A percentile compares a stretch with the other conserved stretches of the same genome.
Conservation (phyloP, 2,329 filamentous ascomycete genomes). For the Alternaria sp. region DNA sequence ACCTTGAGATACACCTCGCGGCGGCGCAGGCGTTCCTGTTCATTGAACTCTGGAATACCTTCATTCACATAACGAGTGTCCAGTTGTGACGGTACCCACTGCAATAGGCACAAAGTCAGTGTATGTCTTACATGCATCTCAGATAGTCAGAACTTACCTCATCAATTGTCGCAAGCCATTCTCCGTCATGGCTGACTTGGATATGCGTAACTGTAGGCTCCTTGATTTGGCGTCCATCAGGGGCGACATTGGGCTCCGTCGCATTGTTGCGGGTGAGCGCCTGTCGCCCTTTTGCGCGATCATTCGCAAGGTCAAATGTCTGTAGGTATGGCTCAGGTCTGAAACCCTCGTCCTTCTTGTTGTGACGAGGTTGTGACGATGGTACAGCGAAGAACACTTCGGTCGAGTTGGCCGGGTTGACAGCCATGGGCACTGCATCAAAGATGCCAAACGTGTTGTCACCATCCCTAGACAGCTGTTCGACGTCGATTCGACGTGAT, state of each 20-base stretch:
- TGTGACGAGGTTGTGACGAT: conserved; percentile 58
- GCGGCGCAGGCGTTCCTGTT: conserved; percentile 58
- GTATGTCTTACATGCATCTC: neutral
- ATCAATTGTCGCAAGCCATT: conserved; percentile 91
- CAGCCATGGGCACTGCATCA: conserved; percentile 46
- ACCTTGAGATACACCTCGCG: conserved; percentile 89
- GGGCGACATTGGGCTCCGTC: conserved; percentile 80
- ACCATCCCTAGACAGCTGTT: conserved; percentile 36
- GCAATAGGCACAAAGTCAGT: neutral
- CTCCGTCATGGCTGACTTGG: conserved; percentile 79
- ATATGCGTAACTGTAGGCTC: conserved; percentile 82
- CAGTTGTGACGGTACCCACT: conserved; percentile 76
- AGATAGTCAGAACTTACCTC: conserved; percentile 54
- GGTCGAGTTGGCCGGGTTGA: conserved; percentile 53
- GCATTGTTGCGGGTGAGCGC: conserved; percentile 88
- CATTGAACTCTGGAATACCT: conserved; percentile 51
- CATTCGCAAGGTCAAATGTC: conserved; percentile 83
- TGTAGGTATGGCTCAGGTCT: conserved; percentile 73
- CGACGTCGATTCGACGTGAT: conserved; percentile 47
- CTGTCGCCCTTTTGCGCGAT: conserved; percentile 83
- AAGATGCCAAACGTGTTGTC: conserved; percentile 33
- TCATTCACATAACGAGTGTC: conserved; percentile 69
- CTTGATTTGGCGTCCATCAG: conserved; percentile 73
- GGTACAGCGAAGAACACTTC: conserved; percentile 61
- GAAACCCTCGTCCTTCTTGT: conserved; percentile 21